Percentiles rank a stretch among this genome's conserved stretches.
Evolutionary conservation across 441 rosid species (phyloP).

Genomic region (Populus tomentosa): DNA sequence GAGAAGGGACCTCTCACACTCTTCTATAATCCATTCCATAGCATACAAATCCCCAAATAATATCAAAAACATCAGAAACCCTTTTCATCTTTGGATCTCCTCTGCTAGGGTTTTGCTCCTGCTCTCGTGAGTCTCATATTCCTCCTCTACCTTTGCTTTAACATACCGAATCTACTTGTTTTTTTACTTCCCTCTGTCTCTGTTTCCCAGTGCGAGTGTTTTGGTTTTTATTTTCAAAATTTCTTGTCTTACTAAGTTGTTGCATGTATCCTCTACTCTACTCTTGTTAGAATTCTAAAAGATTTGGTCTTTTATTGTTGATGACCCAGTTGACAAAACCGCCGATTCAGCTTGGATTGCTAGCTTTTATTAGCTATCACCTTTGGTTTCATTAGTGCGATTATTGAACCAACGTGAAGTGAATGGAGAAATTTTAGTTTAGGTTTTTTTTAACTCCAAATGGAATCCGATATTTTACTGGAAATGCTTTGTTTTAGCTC

Average conservation of each 20-base stretch:
- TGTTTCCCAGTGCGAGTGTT: not conserved
- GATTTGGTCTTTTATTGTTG: not conserved
- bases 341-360: not conserved
- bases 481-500: not conserved
- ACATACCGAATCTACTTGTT: not conserved
- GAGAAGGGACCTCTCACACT: no score
- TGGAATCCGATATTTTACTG: not conserved
- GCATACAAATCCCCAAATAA: not conserved
- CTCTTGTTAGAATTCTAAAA: not conserved
- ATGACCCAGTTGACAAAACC: not conserved
- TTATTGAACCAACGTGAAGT: not conserved
- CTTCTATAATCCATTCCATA: not conserved
- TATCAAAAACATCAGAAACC: not conserved
- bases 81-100: conserved; percentile 10
- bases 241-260: not conserved
- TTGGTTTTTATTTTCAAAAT: not conserved
- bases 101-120: conserved; percentile 34
- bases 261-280: not conserved
- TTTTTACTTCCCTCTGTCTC: no score
- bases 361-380: not conserved
- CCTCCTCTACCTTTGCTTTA: not conserved
- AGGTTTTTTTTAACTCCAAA: not conserved
- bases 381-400: conserved; percentile 3
- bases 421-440: not conserved
- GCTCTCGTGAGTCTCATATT: conserved; percentile 14